Base-by-base conservation (phyloP, 768 basidiomycete species). In the Termitomyces sp. region DNA sequence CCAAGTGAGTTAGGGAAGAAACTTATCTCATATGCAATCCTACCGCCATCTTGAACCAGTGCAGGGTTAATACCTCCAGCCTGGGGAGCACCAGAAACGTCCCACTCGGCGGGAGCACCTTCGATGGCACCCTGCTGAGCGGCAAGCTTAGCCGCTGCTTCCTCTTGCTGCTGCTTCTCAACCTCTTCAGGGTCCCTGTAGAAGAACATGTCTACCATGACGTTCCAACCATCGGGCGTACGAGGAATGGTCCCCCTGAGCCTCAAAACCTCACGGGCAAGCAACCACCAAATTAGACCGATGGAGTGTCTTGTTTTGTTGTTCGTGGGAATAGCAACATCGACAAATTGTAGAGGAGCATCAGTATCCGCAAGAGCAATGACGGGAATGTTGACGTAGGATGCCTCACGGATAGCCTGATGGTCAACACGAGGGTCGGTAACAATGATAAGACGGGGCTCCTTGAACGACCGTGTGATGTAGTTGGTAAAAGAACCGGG, bases 201-300 rank as follows among this genome's bases (percentile, higher is more conserved):
- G 87, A 98, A 94, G 88, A 95, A 95, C 88, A 96, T 89, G 74
- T 96, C 95, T 62, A 95, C 93, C 92, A 98, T 97, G 72, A 97
- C 89, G 70, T 87, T 90, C 97, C 97, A 99, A 65, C 90, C 91
- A 60, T 96, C 94, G 59, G 83, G 72, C 41, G 92, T 88, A 65
- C 97, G 85, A 57, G 93, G 88, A 72, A 98, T 87, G 54, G 91
- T 90, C 45, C 97, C 97, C 59, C 93, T 85, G 68, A 99, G 81
- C 68, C 97, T 85, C 74, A 99, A 88, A 65, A 97, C 93, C 71
- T 99, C 97, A 65, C 97, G 90, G 68, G 91, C 90, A 63, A 99
- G 89, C 66, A 99, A 74, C 92, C 92, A 97, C 93, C 93, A 96
- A 65, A 95, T 82, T 61, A 99, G 84, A 81, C 97, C 97, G 65